Evolutionary conservation across 208 protist species (phyloP), one percentile per base, ranked within the genome.

Genomic region (Baffinella frigidus): DNA sequence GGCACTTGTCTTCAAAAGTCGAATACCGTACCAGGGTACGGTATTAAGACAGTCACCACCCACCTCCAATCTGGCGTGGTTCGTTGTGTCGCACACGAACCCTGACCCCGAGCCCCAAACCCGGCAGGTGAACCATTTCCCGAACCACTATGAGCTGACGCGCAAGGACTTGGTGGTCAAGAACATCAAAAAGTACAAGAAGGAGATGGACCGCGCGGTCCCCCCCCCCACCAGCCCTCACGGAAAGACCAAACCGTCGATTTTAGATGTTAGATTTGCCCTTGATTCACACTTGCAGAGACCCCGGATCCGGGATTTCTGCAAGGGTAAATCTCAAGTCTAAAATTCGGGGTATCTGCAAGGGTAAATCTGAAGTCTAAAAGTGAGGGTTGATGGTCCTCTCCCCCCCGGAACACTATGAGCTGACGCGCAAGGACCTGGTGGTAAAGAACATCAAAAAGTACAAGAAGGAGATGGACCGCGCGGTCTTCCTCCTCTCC

Each of bases 51-150:
- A n/a, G n/a, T n/a, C n/a, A n/a, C n/a, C n/a, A n/a, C n/a, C n/a
- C n/a, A n/a, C n/a, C n/a, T n/a, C n/a, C n/a, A n/a, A n/a, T n/a
- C n/a, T n/a, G n/a, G n/a, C n/a, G n/a, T n/a, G 27, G 51, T n/a
- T 27, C 17, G 51, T 64, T 64, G 17, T 27, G 17, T n/a, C 51
- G 20, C 20, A 17, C 27, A n/a, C 20, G 27, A 17, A n/a, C 20
- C 17, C 27, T 64, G 51, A 27, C 51, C 17, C 17, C 51, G 93
- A 87, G 96, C n/a, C n/a, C n/a, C n/a, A n/a, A n/a, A n/a, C n/a
- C n/a, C n/a, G n/a, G n/a, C n/a, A n/a, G n/a, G n/a, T 99, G 92
- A 99, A 99, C 94, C 98, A 99, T 95, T 99, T 98, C 87, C 98
- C 98, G n/a, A 98, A 98, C 93, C 97, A 98, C 94, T 97, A 97